A percentile compares a stretch with the other conserved stretches of the same genome.
These are phyloP conservation scores for Mycosphaerelloides madeirae DNA, from an alignment of 2,329 filamentous ascomycete genomes.

Conservation along the genomic window DNA sequence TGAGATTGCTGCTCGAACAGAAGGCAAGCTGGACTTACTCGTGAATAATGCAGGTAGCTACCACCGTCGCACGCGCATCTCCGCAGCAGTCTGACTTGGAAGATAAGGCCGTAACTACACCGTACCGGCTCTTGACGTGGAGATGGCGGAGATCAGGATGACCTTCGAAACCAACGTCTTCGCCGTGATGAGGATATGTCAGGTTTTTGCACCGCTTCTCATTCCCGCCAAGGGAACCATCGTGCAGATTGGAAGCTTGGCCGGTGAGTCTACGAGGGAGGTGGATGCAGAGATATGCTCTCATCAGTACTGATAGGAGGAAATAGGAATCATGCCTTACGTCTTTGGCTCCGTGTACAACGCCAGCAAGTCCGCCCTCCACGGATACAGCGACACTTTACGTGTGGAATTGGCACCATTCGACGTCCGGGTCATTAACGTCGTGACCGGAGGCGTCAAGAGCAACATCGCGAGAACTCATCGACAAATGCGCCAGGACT, in stretches of 20 bases:
- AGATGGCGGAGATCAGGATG: slow-evolving; percentile 43
- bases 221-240: slow-evolving; percentile 42
- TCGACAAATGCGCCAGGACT: slow-evolving; percentile 44
- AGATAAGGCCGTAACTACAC: slow-evolving; percentile 46
- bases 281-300: too few relatives aligned
- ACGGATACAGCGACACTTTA: slow-evolving; percentile 54
- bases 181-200: slow-evolving; percentile 54
- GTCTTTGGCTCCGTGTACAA: slow-evolving; percentile 49
- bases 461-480: slow-evolving; percentile 54
- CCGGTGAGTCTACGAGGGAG: slow-evolving; percentile 24
- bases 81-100: too few relatives aligned
- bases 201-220: slow-evolving; percentile 53
- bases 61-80: too few relatives aligned
- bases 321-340: slow-evolving; percentile 39
- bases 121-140: slow-evolving; percentile 51
- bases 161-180: slow-evolving; percentile 55
- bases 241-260: slow-evolving; percentile 43
- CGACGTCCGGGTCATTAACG: slow-evolving; percentile 43
- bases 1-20: slow-evolving; percentile 45
- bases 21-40: slow-evolving; percentile 50
- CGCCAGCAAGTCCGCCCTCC: slow-evolving; percentile 56
- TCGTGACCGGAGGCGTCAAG: slow-evolving; percentile 57
- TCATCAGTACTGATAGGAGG: too few relatives aligned
- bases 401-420: slow-evolving; percentile 54
- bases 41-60: slow-evolving; percentile 60